phyloP scores from a whole-genome alignment of 805 yeast genomes.

The Vanderwaltozyma yarrowii region DNA sequence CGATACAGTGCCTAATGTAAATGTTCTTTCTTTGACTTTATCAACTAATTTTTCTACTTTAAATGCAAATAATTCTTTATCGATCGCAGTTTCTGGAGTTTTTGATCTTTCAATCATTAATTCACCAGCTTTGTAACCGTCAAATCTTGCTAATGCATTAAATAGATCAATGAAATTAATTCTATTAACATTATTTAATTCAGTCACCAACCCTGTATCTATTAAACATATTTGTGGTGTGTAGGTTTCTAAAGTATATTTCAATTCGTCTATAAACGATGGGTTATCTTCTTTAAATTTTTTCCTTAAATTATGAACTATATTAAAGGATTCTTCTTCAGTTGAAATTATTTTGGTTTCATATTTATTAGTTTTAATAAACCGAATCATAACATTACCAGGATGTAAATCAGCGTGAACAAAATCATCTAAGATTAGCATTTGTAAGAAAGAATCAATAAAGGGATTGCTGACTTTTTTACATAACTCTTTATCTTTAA shows the following conservation, averaged over 20 bases:
- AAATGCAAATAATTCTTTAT: slow-evolving; percentile 75
- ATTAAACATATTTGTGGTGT: slow-evolving; percentile 82
- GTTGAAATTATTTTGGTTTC: slow-evolving; percentile 23
- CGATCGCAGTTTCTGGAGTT: slow-evolving; percentile 86
- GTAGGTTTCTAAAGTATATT: slow-evolving; percentile 46
- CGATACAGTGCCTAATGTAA: slow-evolving; percentile 82
- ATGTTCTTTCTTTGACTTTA: slow-evolving; percentile 75
- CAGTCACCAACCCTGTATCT: slow-evolving; percentile 92
- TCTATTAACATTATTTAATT: slow-evolving; percentile 65
- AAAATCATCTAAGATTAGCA: slow-evolving; percentile 88
- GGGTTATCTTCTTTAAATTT: slow-evolving; percentile 11
- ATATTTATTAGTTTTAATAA: slow-evolving; percentile 39
- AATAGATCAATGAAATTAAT: slow-evolving; percentile 82
- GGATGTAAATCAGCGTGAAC: slow-evolving; percentile 97
- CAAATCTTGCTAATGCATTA: slow-evolving; percentile 80
- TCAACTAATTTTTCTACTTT: slow-evolving; percentile 79
- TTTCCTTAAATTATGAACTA: slow-evolving; percentile 10
- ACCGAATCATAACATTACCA: slow-evolving; percentile 79
- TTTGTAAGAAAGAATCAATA: slow-evolving; percentile 82
- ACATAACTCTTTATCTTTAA: slow-evolving; percentile 36
- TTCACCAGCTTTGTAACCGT: slow-evolving; percentile 92
- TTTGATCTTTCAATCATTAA: slow-evolving; percentile 90
- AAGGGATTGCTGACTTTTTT: slow-evolving; percentile 70
- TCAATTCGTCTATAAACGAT: slow-evolving; percentile 33
- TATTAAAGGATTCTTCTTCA: slow-evolving; percentile 15